Conservation (phyloP, 108 stramenopile genomes). For the Pelagomonas calceolata region DNA sequence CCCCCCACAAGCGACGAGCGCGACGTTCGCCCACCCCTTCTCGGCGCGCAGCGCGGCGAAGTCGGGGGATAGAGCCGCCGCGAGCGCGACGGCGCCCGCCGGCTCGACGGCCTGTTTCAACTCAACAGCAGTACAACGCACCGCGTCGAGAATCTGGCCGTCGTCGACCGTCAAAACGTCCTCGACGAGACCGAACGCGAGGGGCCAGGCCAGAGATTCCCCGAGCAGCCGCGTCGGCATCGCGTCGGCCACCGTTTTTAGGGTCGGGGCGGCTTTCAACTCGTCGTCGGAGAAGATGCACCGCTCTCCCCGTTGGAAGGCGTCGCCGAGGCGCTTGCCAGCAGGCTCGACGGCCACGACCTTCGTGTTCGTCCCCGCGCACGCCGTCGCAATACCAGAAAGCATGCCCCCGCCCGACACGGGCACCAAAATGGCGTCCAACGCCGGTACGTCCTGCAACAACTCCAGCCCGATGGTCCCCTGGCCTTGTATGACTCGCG, state of each 20-base stretch:
- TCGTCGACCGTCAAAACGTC: not conserved
- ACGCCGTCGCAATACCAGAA: conserved; percentile 7
- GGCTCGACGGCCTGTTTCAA: not conserved
- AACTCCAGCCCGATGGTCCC: conserved; percentile 26
- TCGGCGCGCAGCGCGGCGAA: not conserved
- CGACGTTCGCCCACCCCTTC: not conserved
- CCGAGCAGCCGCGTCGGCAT: not conserved
- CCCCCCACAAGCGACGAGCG: not conserved
- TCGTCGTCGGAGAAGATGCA: not conserved
- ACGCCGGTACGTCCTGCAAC: conserved; percentile 4
- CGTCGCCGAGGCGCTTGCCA: not conserved
- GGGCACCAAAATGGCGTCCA: conserved; percentile 25
- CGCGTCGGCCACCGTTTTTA: not conserved
- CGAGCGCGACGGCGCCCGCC: not conserved
- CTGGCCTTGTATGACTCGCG: conserved; percentile 20
- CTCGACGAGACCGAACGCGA: too few species aligned
- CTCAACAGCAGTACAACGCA: not conserved
- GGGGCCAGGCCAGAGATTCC: not conserved
- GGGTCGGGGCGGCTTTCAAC: not conserved
- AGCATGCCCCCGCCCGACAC: conserved; percentile 32
- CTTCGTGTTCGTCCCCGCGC: not conserved
- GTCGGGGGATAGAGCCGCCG: not conserved
- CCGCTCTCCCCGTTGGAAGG: not conserved
- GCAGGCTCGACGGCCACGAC: not conserved
- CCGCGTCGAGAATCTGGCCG: not conserved